These are phyloP conservation scores for Parmelia sp. DNA, from an alignment of 495 filamentous ascomycete genomes.

Conservation along the genomic window DNA sequence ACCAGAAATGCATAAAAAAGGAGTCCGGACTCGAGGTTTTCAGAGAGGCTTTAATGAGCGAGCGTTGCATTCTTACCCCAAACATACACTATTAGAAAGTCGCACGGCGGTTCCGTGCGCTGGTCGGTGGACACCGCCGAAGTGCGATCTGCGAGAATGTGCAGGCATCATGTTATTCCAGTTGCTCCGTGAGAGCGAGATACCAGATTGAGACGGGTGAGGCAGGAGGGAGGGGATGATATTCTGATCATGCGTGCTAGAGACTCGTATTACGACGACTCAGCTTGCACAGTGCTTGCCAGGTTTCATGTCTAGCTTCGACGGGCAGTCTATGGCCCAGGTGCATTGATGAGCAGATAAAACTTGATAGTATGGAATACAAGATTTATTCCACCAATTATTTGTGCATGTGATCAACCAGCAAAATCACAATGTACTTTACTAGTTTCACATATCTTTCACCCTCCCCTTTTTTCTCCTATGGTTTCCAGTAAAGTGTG, in stretches of 20 bases:
- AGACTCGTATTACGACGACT: slow-evolving; percentile 10
- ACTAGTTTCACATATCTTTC: no score
- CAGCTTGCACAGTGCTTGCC: slow-evolving; percentile 7
- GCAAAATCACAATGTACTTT: no score
- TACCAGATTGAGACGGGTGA: slow-evolving; percentile 15
- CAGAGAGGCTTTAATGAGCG: slow-evolving; percentile 13
- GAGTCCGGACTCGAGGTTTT: slow-evolving; percentile 10
- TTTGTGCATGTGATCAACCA: background rate
- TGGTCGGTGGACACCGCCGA: slow-evolving; percentile 55
- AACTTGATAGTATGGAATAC: slow-evolving; percentile 13
- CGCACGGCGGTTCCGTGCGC: slow-evolving; percentile 51
- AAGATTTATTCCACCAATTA: slow-evolving; percentile 5
- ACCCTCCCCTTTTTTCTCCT: background rate
- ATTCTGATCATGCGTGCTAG: slow-evolving; percentile 9
- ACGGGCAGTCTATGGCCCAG: background rate
- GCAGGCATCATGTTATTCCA: slow-evolving; percentile 1
- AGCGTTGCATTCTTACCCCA: slow-evolving; percentile 16
- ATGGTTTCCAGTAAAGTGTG: no score
- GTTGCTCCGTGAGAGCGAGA: slow-evolving; percentile 10
- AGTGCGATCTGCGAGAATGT: slow-evolving; percentile 28
- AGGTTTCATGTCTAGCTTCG: background rate
- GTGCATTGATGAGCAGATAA: slow-evolving; percentile 5
- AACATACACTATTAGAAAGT: slow-evolving; percentile 44
- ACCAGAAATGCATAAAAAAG: slow-evolving; percentile 17
- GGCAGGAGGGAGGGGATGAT: background rate